Conservation (phyloP, 306 rosid genomes). For the Rosa lucieae region DNA sequence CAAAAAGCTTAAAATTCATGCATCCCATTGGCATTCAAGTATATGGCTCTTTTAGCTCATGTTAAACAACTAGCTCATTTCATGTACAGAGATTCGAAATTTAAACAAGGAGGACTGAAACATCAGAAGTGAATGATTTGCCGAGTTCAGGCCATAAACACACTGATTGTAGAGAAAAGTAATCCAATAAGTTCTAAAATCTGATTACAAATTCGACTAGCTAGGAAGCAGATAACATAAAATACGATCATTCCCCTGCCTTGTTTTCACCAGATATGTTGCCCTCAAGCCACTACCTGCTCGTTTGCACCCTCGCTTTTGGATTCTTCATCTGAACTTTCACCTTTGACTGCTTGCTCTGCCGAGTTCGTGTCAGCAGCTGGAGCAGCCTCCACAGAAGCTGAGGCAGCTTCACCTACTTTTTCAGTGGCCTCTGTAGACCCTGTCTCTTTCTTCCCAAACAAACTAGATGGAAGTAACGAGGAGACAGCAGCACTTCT, state of each 20-base stretch:
- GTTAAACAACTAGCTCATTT: background rate
- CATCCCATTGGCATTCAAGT: too few relatives aligned
- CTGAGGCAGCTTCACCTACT: constrained; percentile 15
- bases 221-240: background rate
- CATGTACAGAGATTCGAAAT: constrained; percentile 10
- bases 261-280: constrained; percentile 10
- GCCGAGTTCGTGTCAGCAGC: constrained; percentile 28
- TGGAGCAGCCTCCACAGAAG: constrained; percentile 14
- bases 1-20: too few relatives aligned
- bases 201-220: background rate
- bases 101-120: background rate
- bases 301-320: constrained; percentile 39
- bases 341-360: constrained; percentile 25
- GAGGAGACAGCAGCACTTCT: constrained; percentile 75
- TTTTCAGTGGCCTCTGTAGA: constrained; percentile 32
- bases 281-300: constrained; percentile 37
- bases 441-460: constrained; percentile 58
- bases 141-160: background rate
- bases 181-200: background rate
- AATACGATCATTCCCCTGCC: background rate
- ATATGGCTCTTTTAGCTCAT: too few relatives aligned
- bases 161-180: background rate
- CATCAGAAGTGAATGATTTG: background rate
- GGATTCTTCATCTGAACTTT: constrained; percentile 29
- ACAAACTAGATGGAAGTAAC: constrained; percentile 75